Base-by-base conservation (phyloP, 1,139 yeast species). In the Suhomyces terraborum region DNA sequence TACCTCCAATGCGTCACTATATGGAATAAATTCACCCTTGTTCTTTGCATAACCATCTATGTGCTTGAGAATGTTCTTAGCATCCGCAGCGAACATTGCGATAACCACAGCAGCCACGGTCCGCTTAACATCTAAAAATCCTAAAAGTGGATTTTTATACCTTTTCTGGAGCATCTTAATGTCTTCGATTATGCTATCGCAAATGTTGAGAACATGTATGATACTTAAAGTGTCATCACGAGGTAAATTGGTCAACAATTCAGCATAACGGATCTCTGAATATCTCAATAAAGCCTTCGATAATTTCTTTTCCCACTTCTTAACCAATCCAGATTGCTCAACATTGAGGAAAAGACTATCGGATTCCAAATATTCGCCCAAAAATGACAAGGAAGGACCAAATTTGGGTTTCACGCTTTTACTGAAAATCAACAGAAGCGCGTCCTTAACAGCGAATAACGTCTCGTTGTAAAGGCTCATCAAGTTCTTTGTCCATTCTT, bases 71-170 rank as follows among this genome's bases (percentile, higher is more conserved):
- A 87, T 82, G 27, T 79, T 76, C 44, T 74, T 69, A 1, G 85
- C 73, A 56, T 87, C 95, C 3, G 78, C 75, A 0, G 82, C 78
- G 55, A 84, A 80, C 59, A 84, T 75, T 3, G 77, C 73, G 8
- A 84, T 73, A 14, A 82, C 73, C 5, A 80, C 72, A 1, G 75
- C 70, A 0, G 83, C 84, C 10, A 79, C 76, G 0, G 80, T 72
- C 38, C 68, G 65, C 4, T 88, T 66, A 27, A 86, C 77, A 35
- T 75, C 62, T 8, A 86, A 62, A 40, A 69, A 69, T 13, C 82
- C 89, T 32, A 86, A 62, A 16, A 87, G 61, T 0, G 89, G 85
- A 34, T 65, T 69, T 36, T 79, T 79, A 56, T 82, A 86, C 45
- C 80, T 61, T 49, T 79, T 82, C 48, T 83, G 88, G 28, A 84